Conservation (phyloP, 192 early-diverging fungal genomes). For the Linnemannia hyalina region DNA sequence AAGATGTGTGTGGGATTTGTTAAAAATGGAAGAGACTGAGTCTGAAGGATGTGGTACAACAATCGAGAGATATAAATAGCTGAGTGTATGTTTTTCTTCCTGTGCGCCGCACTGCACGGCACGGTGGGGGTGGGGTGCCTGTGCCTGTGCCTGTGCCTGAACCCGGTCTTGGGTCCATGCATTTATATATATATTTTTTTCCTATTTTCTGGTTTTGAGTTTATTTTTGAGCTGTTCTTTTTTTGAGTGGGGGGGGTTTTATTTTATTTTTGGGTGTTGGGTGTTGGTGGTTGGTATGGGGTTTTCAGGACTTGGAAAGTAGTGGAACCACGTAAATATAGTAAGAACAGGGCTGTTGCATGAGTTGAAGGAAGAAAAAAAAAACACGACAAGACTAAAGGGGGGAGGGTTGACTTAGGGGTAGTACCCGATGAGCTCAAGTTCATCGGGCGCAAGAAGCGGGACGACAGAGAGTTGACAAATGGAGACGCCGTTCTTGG, state of each 20-base stretch:
- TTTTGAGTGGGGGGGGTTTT: not conserved
- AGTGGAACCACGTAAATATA: not conserved
- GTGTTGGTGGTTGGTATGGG: not conserved
- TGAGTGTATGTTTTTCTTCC: no score
- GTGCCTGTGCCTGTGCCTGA: not conserved
- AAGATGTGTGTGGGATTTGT: no score
- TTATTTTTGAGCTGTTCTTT: not conserved
- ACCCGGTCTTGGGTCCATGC: no score
- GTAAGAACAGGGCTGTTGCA: no score
- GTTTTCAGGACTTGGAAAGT: not conserved
- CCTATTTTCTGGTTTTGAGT: not conserved
- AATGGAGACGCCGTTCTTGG: constrained; percentile 36
- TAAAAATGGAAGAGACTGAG: no score
- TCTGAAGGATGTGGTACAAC: no score
- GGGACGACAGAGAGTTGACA: constrained; percentile 34
- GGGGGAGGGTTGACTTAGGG: not conserved
- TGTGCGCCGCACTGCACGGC: not conserved
- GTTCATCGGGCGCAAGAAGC: constrained; percentile 14
- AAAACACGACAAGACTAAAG: not conserved
- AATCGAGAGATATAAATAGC: no score
- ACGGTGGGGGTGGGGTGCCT: no score
- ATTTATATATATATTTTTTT: not conserved
- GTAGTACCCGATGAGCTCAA: constrained; percentile 43
- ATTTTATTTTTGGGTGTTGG: not conserved
- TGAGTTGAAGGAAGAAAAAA: not conserved